Percentiles rank a stretch among this genome's conserved stretches.
phyloP scores from a whole-genome alignment of 257 asterid genomes.

The Lavandula angustifolia region DNA sequence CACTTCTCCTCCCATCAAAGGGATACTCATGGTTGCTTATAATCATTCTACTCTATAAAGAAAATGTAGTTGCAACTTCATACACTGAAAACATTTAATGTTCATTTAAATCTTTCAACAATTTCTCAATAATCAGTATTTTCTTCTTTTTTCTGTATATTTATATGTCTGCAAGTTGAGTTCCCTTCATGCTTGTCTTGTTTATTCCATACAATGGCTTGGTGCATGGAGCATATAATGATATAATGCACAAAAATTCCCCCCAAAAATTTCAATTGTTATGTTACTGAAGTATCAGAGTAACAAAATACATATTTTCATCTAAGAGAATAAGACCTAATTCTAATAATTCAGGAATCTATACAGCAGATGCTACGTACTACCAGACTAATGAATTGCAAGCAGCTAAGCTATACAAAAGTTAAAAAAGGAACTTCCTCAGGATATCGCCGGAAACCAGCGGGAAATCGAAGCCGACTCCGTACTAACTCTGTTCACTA shows the following conservation, averaged over 20 bases:
- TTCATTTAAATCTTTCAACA: slow-evolving; percentile 9
- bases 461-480: slow-evolving; percentile 31
- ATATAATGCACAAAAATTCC: too few species aligned
- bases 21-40: slow-evolving; percentile 25
- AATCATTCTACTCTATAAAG: slow-evolving; percentile 24
- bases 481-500: slow-evolving; percentile 29
- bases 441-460: slow-evolving; percentile 11
- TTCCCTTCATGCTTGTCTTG: neutral
- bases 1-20: neutral
- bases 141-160: slow-evolving; percentile 1
- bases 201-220: neutral
- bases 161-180: neutral
- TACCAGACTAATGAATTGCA: slow-evolving; percentile 31
- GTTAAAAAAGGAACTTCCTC: slow-evolving; percentile 24
- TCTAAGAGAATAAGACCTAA: slow-evolving; percentile 25
- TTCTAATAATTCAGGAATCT: slow-evolving; percentile 31
- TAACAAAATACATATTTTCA: slow-evolving; percentile 29
- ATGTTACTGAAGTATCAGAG: slow-evolving; percentile 19
- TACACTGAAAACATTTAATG: slow-evolving; percentile 19
- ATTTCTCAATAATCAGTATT: slow-evolving; percentile 2
- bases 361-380: slow-evolving; percentile 28
- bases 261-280: slow-evolving; percentile 28
- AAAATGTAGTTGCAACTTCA: slow-evolving; percentile 27
- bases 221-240: too few species aligned
- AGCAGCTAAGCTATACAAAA: slow-evolving; percentile 21